Evolutionary conservation across 495 filamentous ascomycete genomes (phyloP).

Genomic region (Penicillium parvum): DNA sequence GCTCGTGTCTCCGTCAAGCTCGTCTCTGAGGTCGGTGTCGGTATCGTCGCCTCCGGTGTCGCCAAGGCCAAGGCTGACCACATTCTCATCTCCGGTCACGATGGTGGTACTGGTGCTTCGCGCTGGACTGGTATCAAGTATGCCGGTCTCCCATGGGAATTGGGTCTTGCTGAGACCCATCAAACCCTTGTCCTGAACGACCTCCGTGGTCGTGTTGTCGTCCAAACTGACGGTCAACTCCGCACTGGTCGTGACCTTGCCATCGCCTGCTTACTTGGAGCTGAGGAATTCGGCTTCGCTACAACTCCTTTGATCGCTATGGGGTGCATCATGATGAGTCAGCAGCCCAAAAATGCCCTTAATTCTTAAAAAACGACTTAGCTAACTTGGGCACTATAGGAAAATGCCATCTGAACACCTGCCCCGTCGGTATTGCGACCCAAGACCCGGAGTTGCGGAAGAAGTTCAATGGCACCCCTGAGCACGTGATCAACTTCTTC

Average conservation of each 20-base stretch:
- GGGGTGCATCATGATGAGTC: constrained; percentile 96
- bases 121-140: constrained; percentile 99
- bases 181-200: constrained; percentile 99
- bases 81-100: constrained; percentile 95
- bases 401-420: constrained; percentile 67
- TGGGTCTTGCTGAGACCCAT: constrained; percentile 97
- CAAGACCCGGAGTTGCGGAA: constrained; percentile 92
- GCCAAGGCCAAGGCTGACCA: constrained; percentile 98
- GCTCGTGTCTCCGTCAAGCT: constrained; percentile 97
- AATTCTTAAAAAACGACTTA: not conserved
- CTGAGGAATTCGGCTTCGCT: constrained; percentile 98
- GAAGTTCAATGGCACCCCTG: constrained; percentile 92
- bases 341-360: constrained; percentile 29
- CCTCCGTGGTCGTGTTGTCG: constrained; percentile 90
- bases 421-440: constrained; percentile 94
- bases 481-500: constrained; percentile 99
- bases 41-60: constrained; percentile 97
- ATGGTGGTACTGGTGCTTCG: constrained; percentile 96
- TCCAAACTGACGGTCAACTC: constrained; percentile 97
- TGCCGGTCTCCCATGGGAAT: constrained; percentile 95
- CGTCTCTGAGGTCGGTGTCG: constrained; percentile 96
- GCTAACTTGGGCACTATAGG: constrained; percentile 10
- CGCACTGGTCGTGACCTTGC: constrained; percentile 93
- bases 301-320: constrained; percentile 95
- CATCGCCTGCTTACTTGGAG: constrained; percentile 92